Evolutionary conservation across 2,329 filamentous ascomycete species (phyloP).

Genomic region (Claviceps sp.): DNA sequence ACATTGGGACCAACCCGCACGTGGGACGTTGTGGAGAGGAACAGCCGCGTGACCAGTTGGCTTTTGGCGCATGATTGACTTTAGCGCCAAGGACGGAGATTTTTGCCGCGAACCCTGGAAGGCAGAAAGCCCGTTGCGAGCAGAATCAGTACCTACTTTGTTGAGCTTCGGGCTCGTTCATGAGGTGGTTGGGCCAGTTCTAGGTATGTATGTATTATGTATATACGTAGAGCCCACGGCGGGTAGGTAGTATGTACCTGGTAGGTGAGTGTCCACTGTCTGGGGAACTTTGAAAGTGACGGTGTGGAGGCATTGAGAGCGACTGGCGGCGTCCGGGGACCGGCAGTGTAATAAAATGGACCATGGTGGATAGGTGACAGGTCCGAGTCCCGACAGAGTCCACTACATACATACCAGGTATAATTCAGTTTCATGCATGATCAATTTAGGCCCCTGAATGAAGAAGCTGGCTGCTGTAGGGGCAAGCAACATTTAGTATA

Average conservation of each 20-base stretch:
- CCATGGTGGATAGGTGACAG: too few relatives aligned
- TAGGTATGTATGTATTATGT: neutral
- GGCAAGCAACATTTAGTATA: too few relatives aligned
- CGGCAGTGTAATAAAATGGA: too few relatives aligned
- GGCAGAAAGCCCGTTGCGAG: neutral
- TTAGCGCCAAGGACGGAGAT: slow-evolving; percentile 3
- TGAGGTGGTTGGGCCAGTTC: slow-evolving; percentile 1
- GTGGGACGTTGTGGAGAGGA: neutral
- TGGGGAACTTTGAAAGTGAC: too few relatives aligned
- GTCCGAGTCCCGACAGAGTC: too few relatives aligned
- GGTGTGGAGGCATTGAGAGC: too few relatives aligned
- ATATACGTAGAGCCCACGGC: neutral
- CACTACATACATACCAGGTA: too few relatives aligned
- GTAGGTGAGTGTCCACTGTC: neutral
- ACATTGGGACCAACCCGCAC: neutral
- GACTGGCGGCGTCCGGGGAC: too few relatives aligned
- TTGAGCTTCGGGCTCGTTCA: slow-evolving; percentile 2
- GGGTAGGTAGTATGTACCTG: neutral
- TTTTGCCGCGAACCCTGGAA: neutral
- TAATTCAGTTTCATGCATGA: too few relatives aligned
- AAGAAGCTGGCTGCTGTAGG: too few relatives aligned
- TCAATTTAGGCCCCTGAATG: too few relatives aligned
- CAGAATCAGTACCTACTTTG: slow-evolving; percentile 2
- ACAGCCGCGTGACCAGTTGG: neutral
- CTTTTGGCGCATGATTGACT: slow-evolving; percentile 2